Percentiles rank a stretch among this genome's conserved stretches.
phyloP scores from a whole-genome alignment of 108 stramenopile genomes.

The Skeletonema menzelii region DNA sequence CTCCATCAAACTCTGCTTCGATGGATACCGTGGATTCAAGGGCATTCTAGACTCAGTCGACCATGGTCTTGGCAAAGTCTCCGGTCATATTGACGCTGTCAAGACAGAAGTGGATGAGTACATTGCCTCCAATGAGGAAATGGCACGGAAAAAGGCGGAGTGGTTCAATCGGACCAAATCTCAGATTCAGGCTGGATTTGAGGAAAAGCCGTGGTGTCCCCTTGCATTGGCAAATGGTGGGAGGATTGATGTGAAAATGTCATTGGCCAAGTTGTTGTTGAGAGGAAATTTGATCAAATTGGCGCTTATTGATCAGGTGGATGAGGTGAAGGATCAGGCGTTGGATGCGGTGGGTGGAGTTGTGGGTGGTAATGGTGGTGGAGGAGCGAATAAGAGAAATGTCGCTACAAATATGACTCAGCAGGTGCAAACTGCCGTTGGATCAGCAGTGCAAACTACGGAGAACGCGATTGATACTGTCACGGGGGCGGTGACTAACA shows the following conservation, averaged over 20 bases:
- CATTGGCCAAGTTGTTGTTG: background rate
- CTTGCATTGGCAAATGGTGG: background rate
- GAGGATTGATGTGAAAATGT: background rate
- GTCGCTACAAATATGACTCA: background rate
- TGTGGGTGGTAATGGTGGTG: background rate
- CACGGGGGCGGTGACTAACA: background rate
- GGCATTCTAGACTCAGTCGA: background rate
- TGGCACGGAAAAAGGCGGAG: background rate
- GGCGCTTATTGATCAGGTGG: background rate
- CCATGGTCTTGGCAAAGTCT: background rate
- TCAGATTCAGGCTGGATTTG: background rate
- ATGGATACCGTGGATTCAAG: background rate
- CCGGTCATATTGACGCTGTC: background rate
- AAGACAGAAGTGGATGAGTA: background rate
- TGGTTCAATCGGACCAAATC: background rate
- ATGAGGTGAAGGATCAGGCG: background rate
- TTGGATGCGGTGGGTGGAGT: too few species aligned
- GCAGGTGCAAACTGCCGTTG: too few species aligned
- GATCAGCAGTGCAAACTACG: too few species aligned
- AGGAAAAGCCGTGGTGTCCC: background rate
- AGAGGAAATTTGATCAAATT: background rate
- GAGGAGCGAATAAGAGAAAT: background rate
- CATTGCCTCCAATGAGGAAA: background rate
- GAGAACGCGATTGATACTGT: background rate
- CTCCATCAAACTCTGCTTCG: slow-evolving; percentile 3